Base-by-base conservation (phyloP, 2,329 filamentous ascomycete genomes). In the Bisporella sp. region DNA sequence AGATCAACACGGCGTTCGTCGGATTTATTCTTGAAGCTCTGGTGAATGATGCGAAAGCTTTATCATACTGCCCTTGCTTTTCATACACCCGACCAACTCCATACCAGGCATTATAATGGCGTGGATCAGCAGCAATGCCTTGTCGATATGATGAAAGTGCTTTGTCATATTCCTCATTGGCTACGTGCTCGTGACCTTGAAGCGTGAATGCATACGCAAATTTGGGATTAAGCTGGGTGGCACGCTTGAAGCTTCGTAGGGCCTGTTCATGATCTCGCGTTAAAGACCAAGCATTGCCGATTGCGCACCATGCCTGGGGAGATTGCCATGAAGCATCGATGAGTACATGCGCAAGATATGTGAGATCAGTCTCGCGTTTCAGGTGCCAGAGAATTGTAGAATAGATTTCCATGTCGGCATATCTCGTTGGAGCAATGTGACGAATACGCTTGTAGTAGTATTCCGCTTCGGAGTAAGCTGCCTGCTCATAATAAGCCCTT, bases 101-200 rank as follows among this genome's bases (percentile, higher is more conserved):
- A 66, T 97, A 99, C 80, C 95, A 97, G n/a, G 92, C 93, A 64
- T 96, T 96, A 73, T 97, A 99, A 66, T 96, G 92, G 21, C 92
- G 83, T 49, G 80, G 82, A 63, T 99, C 91, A 1, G 89, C 89
- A 42, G 84, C 81, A 58, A 99, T 87, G 1, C 89, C 91, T 48
- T 85, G 81, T 33, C 95, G 82, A 68, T 96, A 99, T 2, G 89
- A 85, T 39, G 84, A 82, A 42, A 96, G 78, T 0, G 93, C 93
- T 66, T 96, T 96, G 65, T 97, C 92, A 63, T 93, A 96, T 67
- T 99, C 95, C 68, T 99, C 95, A 59, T 96, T 97, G 35, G 88
- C 81, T 42, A 97, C 85, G 65, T 96, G 89, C 65, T 99, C 93
- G 66, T 99, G 93, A 1, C 93, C 93, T 66, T 97, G 92, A 3